phyloP scores from a whole-genome alignment of 495 filamentous ascomycete species.

The Aspergillus haitiensis region DNA sequence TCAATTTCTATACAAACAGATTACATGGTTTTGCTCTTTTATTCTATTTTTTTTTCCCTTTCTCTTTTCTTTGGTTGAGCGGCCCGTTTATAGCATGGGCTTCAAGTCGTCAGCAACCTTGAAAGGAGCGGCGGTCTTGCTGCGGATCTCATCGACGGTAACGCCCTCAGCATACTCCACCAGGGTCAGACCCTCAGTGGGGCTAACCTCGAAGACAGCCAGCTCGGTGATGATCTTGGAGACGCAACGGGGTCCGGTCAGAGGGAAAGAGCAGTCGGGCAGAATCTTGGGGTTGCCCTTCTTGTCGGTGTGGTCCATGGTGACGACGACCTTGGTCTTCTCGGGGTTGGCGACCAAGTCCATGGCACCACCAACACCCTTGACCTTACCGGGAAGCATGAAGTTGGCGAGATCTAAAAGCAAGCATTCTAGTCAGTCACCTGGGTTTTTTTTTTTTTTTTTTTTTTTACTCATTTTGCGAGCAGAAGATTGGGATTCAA shows the following conservation, averaged over 20 bases:
- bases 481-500: neutral
- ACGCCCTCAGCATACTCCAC: constrained; percentile 80
- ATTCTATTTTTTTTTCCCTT: no score
- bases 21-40: no score
- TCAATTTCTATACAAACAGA: no score
- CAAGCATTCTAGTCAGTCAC: no score
- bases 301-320: constrained; percentile 91
- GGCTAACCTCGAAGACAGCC: constrained; percentile 82
- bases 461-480: no score
- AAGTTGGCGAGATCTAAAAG: constrained; percentile 44
- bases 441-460: no score
- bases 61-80: no score
- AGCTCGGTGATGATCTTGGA: constrained; percentile 89
- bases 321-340: constrained; percentile 84
- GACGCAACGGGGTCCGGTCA: constrained; percentile 81
- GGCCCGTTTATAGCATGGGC: constrained; percentile 61
- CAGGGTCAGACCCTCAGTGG: constrained; percentile 72
- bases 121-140: constrained; percentile 86
- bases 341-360: constrained; percentile 82
- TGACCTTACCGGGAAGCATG: constrained; percentile 89
- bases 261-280: constrained; percentile 73
- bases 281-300: constrained; percentile 88
- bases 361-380: constrained; percentile 92
- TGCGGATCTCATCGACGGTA: constrained; percentile 79
- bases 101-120: constrained; percentile 70